phyloP scores from a whole-genome alignment of 352 stramenopile species.

The Phytopythium oedochilum region DNA sequence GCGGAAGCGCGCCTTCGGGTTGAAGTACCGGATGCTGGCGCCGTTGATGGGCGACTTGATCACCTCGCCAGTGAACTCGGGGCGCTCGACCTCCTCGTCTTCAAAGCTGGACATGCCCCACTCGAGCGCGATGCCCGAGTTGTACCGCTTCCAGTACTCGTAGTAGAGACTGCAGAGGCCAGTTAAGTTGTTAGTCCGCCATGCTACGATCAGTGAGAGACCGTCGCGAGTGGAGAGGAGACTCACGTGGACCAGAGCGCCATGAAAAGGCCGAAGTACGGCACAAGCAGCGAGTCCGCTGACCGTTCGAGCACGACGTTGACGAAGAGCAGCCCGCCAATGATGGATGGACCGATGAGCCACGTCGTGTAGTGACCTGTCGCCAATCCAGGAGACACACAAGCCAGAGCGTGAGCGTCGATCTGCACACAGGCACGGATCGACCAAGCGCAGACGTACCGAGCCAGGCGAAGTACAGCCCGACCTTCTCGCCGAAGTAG shows the following conservation, averaged over 20 bases:
- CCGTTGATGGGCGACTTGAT: constrained; percentile 74
- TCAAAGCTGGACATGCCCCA: constrained; percentile 77
- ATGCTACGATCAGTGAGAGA: too few relatives aligned
- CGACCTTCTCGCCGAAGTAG: constrained; percentile 89
- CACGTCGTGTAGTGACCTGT: constrained; percentile 91
- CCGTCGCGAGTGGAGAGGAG: not conserved
- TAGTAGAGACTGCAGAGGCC: constrained; percentile 50
- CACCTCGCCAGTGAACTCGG: constrained; percentile 66
- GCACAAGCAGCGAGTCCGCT: constrained; percentile 52
- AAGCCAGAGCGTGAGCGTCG: too few relatives aligned
- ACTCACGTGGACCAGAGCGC: constrained; percentile 67
- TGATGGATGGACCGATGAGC: constrained; percentile 88
- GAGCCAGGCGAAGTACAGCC: constrained; percentile 97
- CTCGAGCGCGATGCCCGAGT: constrained; percentile 60
- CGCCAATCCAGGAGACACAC: too few relatives aligned
- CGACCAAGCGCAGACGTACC: constrained; percentile 35
- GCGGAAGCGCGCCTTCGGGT: constrained; percentile 47
- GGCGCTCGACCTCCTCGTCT: constrained; percentile 61
- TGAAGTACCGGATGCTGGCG: constrained; percentile 76
- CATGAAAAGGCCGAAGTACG: constrained; percentile 83
- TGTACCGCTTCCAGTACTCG: constrained; percentile 81
- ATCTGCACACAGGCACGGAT: not conserved
- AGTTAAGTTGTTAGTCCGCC: not conserved
- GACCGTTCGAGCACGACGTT: constrained; percentile 57
- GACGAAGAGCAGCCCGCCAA: constrained; percentile 88